phyloP scores from a whole-genome alignment of 169 alveolate species.

The Plasmodium inui region DNA sequence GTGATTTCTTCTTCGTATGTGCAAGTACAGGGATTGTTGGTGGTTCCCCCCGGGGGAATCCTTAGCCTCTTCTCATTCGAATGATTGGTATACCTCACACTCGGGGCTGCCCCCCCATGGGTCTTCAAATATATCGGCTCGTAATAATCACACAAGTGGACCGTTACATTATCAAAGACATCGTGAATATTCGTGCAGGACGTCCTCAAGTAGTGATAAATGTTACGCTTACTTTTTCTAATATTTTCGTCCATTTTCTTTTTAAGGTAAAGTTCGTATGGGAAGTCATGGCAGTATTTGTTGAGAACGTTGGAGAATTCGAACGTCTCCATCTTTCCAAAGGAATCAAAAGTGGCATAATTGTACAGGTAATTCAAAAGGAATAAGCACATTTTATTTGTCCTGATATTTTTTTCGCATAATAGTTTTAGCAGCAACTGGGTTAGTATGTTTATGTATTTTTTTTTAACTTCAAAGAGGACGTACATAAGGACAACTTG shows the following conservation, averaged over 20 bases:
- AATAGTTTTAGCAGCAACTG: slow-evolving; percentile 56
- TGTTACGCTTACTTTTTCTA: slow-evolving; percentile 64
- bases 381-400: slow-evolving; percentile 62
- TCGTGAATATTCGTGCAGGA: slow-evolving; percentile 21
- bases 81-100: background rate
- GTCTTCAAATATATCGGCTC: slow-evolving; percentile 48
- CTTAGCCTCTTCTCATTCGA: background rate
- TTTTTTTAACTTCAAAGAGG: slow-evolving; percentile 48
- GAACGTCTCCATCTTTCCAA: slow-evolving; percentile 27
- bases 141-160: slow-evolving; percentile 60
- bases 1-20: slow-evolving; percentile 69
- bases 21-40: slow-evolving; percentile 15
- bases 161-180: slow-evolving; percentile 48
- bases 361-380: slow-evolving; percentile 56
- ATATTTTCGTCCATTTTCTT: slow-evolving; percentile 68
- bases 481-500: slow-evolving; percentile 15
- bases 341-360: slow-evolving; percentile 48
- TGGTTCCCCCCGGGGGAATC: background rate
- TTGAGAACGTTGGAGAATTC: slow-evolving; percentile 28
- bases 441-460: slow-evolving; percentile 29
- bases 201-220: slow-evolving; percentile 40
- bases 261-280: slow-evolving; percentile 53
- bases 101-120: background rate
- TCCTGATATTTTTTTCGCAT: slow-evolving; percentile 66
- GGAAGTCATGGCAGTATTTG: slow-evolving; percentile 65